Evolutionary conservation across 176 grass and related monocot genomes (phyloP).

Genomic region (Ensete glaucum): DNA sequence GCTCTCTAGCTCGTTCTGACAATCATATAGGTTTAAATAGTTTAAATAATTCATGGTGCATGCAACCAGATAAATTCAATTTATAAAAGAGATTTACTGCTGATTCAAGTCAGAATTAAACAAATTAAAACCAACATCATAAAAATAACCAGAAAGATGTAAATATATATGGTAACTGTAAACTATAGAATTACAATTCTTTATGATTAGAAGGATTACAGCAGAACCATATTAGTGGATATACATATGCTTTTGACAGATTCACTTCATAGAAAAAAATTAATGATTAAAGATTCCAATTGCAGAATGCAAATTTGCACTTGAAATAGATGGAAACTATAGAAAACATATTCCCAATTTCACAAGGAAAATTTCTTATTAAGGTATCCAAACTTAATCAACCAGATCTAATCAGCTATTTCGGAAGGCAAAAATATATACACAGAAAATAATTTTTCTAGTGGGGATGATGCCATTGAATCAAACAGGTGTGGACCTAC

Average conservation of each 20-base stretch:
- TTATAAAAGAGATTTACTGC: not conserved
- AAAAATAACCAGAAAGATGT: not conserved
- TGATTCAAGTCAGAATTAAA: not conserved
- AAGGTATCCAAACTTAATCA: not conserved
- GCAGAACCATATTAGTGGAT: too few relatives aligned
- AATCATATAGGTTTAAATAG: conserved; percentile 17
- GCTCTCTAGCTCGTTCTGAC: conserved; percentile 72
- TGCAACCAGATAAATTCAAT: too few relatives aligned
- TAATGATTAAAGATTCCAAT: too few relatives aligned
- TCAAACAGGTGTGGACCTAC: too few relatives aligned
- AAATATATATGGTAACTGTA: too few relatives aligned
- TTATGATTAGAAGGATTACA: too few relatives aligned
- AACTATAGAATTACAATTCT: too few relatives aligned
- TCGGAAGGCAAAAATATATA: too few relatives aligned
- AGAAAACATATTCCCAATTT: not conserved
- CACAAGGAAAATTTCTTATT: not conserved
- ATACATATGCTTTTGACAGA: not conserved
- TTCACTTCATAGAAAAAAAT: not conserved
- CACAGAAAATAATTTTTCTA: too few relatives aligned
- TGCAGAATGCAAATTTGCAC: too few relatives aligned
- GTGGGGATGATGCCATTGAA: too few relatives aligned
- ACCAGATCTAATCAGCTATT: not conserved
- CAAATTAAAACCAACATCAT: not conserved
- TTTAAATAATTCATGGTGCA: not conserved
- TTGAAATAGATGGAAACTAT: too few relatives aligned